Evolutionary conservation across 2,329 filamentous ascomycete genomes (phyloP), one percentile per base, ranked within the genome.

Genomic region (Colletotrichum coccodes): DNA sequence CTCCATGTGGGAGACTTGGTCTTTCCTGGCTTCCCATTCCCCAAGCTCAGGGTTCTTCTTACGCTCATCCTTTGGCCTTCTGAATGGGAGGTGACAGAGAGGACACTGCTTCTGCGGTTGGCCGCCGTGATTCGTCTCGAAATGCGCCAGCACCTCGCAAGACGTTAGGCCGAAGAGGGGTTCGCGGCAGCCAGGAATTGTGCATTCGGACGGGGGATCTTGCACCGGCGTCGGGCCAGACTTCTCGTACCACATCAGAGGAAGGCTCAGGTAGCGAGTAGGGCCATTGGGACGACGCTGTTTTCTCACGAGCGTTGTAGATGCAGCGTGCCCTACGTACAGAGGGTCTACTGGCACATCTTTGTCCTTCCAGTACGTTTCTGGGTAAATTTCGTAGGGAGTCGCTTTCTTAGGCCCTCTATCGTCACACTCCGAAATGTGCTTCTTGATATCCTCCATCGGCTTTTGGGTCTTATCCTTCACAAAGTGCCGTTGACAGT

Each of bases 1-100:
- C 60, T 72, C 70, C 60, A 72, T 71, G 44, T 72, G 70, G 6
- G 52, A 21, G n/a, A 65, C 56, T 34, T 72, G 70, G 16, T 46
- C 42, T 7, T 36, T 26, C 12, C 70, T 54, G 11, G 47, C 56
- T 16, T 50, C 57, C 30, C 36, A 53, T 12, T 65, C 47, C 4
- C 38, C 54, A 4, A 52, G 49, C 32, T 44, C 30, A 21, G 47
- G 36, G 6, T 54, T 14, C 8, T 18, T 28, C 23, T 60, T 56
- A 7, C 50, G n/a, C n/a, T 59, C 57, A 6, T 54, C 61, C n/a
- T 44, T 21, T 12, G 68, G 58, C 12, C n/a, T 60, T 11, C 5
- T 32, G 64, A 72, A 72, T 2, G 65, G 54, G 12, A 71, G 57
- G 18, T 62, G 57, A 44, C 70, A 72, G 44, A 72, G 38, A 6